Percentiles rank a stretch among this genome's conserved stretches.
phyloP scores from a whole-genome alignment of 441 rosid species.

The Corymbia calophylla region DNA sequence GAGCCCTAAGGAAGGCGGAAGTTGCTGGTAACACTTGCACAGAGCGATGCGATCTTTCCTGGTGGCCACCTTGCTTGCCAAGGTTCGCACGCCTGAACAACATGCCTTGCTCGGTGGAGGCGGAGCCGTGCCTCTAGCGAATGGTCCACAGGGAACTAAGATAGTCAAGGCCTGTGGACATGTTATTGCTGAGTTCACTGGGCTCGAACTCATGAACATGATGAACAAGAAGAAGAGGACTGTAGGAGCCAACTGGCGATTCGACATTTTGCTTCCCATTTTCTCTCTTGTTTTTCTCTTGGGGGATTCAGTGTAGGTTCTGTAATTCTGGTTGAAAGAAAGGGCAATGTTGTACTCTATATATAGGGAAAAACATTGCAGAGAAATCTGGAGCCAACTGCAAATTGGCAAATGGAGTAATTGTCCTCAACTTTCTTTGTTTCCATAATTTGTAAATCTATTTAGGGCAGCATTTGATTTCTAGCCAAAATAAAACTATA shows the following conservation, averaged over 20 bases:
- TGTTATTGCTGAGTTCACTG: neutral
- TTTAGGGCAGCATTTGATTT: neutral
- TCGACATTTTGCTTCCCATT: neutral
- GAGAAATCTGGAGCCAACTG: neutral
- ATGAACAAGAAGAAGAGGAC: neutral
- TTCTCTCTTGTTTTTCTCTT: neutral
- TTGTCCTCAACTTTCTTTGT: neutral
- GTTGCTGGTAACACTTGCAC: neutral
- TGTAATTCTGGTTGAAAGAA: neutral
- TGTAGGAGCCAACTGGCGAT: neutral
- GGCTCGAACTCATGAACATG: neutral
- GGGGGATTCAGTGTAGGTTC: neutral
- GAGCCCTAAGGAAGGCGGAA: neutral
- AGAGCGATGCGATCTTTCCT: neutral
- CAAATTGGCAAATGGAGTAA: neutral
- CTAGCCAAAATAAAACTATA: too few relatives aligned
- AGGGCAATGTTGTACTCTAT: neutral
- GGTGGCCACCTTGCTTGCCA: neutral
- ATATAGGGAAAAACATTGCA: neutral
- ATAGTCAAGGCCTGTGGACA: neutral
- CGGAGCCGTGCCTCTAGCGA: neutral
- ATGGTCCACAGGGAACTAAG: neutral
- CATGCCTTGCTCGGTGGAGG: neutral
- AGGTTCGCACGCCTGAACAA: neutral
- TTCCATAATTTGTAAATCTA: neutral